Conservation (phyloP, 352 stramenopile species). For the Pythium volutum region DNA sequence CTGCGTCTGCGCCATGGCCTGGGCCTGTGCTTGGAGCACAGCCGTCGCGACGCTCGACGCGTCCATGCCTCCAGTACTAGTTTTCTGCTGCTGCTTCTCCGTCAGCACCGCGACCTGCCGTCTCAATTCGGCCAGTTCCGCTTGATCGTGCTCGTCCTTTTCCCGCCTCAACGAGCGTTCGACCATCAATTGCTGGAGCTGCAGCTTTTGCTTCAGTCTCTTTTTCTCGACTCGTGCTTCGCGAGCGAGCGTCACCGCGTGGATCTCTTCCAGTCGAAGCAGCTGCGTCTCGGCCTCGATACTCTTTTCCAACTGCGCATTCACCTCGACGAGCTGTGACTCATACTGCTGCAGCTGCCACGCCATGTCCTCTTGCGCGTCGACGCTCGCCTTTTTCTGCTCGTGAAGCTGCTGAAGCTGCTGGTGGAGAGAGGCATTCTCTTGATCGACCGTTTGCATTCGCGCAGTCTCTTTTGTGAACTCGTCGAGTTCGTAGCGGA, state of each 20-base stretch:
- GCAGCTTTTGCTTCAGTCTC: slow-evolving; percentile 31
- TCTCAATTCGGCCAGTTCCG: slow-evolving; percentile 30
- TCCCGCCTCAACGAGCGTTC: slow-evolving; percentile 19
- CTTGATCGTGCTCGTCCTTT: slow-evolving; percentile 24
- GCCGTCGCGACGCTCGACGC: slow-evolving; percentile 12
- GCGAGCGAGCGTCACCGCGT: slow-evolving; percentile 6
- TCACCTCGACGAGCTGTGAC: slow-evolving; percentile 18
- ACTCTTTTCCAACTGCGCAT: slow-evolving; percentile 26
- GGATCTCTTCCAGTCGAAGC: slow-evolving; percentile 17
- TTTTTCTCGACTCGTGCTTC: slow-evolving; percentile 30
- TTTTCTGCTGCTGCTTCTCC: slow-evolving; percentile 29
- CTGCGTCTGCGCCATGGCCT: slow-evolving; percentile 6
- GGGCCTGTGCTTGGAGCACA: slow-evolving; percentile 22
- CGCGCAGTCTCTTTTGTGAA: neutral
- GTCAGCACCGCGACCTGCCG: slow-evolving; percentile 30
- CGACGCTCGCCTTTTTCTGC: neutral
- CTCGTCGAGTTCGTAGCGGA: neutral
- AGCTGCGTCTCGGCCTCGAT: slow-evolving; percentile 24
- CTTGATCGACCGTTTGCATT: neutral
- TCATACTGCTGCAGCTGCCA: slow-evolving; percentile 12
- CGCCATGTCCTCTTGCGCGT: neutral
- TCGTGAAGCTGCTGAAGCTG: neutral
- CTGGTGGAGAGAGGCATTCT: neutral
- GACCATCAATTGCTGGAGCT: slow-evolving; percentile 25
- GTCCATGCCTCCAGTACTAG: neutral